Conservation (phyloP, 306 rosid species). For the Quercus suber region DNA sequence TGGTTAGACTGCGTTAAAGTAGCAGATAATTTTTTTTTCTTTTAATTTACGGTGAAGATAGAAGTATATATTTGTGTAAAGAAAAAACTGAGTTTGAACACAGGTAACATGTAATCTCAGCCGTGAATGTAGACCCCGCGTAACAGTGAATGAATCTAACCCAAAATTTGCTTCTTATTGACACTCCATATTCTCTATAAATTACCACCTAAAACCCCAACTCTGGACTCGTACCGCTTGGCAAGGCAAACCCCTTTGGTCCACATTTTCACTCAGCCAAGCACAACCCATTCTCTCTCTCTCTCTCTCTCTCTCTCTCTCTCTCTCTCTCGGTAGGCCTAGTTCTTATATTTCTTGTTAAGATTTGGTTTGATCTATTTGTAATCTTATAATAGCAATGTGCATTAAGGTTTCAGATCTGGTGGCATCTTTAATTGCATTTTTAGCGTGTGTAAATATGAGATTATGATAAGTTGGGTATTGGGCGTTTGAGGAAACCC, state of each 20-base stretch:
- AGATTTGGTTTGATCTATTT: no score
- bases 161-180: not conserved
- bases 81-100: no score
- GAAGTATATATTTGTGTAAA: no score
- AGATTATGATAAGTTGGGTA: not conserved
- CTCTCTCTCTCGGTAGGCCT: not conserved
- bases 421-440: not conserved
- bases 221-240: not conserved
- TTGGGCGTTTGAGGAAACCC: not conserved
- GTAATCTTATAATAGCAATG: not conserved
- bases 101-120: not conserved
- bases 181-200: not conserved
- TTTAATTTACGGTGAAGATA: no score
- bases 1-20: no score
- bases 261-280: not conserved
- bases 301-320: not conserved
- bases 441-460: not conserved
- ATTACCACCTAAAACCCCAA: not conserved
- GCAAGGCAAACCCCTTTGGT: not conserved
- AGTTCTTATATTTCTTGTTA: not conserved
- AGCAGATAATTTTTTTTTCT: no score
- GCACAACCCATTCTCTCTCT: not conserved
- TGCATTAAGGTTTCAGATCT: not conserved
- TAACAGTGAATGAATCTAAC: conserved; percentile 15
- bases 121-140: conserved; percentile 5